Conservation (phyloP, 2,329 filamentous ascomycete genomes). For the Aspergillus sp. region DNA sequence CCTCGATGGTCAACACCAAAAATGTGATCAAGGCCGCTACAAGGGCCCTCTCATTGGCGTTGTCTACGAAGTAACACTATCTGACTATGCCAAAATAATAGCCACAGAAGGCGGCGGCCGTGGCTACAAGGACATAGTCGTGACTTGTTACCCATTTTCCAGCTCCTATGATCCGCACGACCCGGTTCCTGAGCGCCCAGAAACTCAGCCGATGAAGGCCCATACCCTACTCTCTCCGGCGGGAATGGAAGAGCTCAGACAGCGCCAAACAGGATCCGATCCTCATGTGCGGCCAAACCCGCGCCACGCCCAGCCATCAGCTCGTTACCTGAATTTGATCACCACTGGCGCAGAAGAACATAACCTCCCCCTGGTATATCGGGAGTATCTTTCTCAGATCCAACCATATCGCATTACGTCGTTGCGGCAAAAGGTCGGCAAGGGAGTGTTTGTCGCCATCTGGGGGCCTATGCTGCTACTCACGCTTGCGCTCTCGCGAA, state of each 20-base stretch:
- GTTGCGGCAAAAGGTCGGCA: constrained; percentile 67
- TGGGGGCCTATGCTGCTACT: constrained; percentile 65
- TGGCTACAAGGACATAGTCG: constrained; percentile 80
- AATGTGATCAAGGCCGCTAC: constrained; percentile 45
- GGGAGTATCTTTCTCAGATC: constrained; percentile 70
- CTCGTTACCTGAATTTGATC: constrained; percentile 81
- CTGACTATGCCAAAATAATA: constrained; percentile 84
- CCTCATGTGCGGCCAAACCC: constrained; percentile 66
- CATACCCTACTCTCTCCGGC: constrained; percentile 79
- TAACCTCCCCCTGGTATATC: constrained; percentile 77
- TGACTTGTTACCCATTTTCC: constrained; percentile 75
- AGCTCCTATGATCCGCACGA: constrained; percentile 52
- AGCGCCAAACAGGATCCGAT: not conserved
- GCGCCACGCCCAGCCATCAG: constrained; percentile 78
- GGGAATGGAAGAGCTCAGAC: constrained; percentile 31
- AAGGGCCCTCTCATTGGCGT: constrained; percentile 82
- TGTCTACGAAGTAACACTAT: constrained; percentile 87
- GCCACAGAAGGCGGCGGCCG: constrained; percentile 86
- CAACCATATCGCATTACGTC: constrained; percentile 73
- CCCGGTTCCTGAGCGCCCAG: constrained; percentile 67
- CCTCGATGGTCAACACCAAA: constrained; percentile 22
- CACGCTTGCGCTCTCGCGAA: constrained; percentile 49
- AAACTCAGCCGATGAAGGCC: constrained; percentile 72
- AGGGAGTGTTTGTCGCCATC: constrained; percentile 62
- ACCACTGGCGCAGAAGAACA: constrained; percentile 79